These are phyloP conservation scores for Moesziomyces sp. DNA, from an alignment of 1,284 basidiomycete genomes.

Conservation along the genomic window DNA sequence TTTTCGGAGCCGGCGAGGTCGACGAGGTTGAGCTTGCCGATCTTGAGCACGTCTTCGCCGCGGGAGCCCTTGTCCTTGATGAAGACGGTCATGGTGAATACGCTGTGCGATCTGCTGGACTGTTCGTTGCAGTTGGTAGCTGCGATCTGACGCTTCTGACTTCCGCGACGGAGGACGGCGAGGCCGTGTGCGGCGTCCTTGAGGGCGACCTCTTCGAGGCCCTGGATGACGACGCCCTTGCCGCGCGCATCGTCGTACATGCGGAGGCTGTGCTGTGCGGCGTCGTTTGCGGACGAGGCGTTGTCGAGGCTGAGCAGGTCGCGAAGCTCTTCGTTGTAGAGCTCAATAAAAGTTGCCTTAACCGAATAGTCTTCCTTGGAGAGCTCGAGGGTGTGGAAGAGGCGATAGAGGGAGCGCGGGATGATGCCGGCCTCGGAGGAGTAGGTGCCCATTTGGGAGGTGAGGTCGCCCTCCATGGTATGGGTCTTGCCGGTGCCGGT, in stretches of 20 bases:
- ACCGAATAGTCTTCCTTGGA: slow-evolving; percentile 83
- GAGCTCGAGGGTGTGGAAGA: slow-evolving; percentile 88
- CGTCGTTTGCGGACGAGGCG: slow-evolving; percentile 6
- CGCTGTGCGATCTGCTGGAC: slow-evolving; percentile 94
- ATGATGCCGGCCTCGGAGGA: slow-evolving; percentile 93
- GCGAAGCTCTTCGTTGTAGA: slow-evolving; percentile 98
- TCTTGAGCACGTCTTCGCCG: slow-evolving; percentile 86
- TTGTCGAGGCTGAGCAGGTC: slow-evolving; percentile 72
- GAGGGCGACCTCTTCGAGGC: slow-evolving; percentile 89
- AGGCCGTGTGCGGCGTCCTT: slow-evolving; percentile 86
- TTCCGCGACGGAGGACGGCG: slow-evolving; percentile 85
- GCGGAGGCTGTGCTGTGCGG: slow-evolving; percentile 45
- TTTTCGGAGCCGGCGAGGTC: slow-evolving; percentile 98
- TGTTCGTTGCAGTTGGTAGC: slow-evolving; percentile 98
- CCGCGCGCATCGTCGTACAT: slow-evolving; percentile 87
- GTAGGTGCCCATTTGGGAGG: slow-evolving; percentile 78
- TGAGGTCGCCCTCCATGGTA: slow-evolving; percentile 67
- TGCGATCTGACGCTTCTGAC: slow-evolving; percentile 89
- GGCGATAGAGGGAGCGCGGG: slow-evolving; percentile 90
- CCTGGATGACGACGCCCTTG: slow-evolving; percentile 87
- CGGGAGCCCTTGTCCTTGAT: slow-evolving; percentile 81
- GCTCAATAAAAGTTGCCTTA: slow-evolving; percentile 91
- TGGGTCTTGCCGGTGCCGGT: slow-evolving; percentile 99
- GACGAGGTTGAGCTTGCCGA: slow-evolving; percentile 96
- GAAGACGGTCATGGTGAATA: slow-evolving; percentile 96